Conservation (phyloP, 805 yeast species). For the Yarrowia deformans region DNA sequence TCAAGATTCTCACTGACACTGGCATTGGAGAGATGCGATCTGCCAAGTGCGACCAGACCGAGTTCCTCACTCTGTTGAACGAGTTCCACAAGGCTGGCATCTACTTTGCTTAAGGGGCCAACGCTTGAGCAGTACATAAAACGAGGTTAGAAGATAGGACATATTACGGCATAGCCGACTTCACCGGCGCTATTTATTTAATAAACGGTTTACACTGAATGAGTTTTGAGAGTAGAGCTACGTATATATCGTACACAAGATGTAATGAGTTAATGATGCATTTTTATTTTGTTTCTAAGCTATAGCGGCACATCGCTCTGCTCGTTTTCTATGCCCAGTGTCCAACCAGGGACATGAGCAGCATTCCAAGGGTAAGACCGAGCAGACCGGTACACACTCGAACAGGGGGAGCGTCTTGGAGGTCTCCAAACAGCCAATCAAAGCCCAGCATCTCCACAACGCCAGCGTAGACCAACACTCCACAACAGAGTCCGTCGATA, state of each 20-base stretch:
- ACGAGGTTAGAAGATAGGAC: conserved; percentile 10
- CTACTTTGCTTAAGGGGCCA: conserved; percentile 85
- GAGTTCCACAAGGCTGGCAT: conserved; percentile 98
- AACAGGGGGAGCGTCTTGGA: conserved; percentile 42
- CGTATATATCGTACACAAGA: too few species aligned
- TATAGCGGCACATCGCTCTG: too few species aligned
- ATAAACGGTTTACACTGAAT: conserved; percentile 1
- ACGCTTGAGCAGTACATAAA: too few species aligned
- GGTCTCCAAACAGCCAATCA: conserved; percentile 59
- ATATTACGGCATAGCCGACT: conserved; percentile 27
- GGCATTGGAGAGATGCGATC: conserved; percentile 86
- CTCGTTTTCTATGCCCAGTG: conserved; percentile 59
- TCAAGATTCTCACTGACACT: conserved; percentile 76
- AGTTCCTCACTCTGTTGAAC: conserved; percentile 78
- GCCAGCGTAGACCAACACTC: conserved; percentile 79
- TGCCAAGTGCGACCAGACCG: conserved; percentile 93
- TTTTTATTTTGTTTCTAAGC: too few species aligned
- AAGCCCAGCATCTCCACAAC: conserved; percentile 81
- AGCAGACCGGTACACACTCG: conserved; percentile 43
- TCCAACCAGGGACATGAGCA: conserved; percentile 69
- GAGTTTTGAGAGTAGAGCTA: too few species aligned
- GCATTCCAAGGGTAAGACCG: conserved; percentile 60
- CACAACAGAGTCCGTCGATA: conserved; percentile 78
- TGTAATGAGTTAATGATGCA: too few species aligned
- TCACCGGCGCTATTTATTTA: conserved; percentile 27